Base-by-base conservation (phyloP, 768 basidiomycete species). In the Xerocomus spinulosus region DNA sequence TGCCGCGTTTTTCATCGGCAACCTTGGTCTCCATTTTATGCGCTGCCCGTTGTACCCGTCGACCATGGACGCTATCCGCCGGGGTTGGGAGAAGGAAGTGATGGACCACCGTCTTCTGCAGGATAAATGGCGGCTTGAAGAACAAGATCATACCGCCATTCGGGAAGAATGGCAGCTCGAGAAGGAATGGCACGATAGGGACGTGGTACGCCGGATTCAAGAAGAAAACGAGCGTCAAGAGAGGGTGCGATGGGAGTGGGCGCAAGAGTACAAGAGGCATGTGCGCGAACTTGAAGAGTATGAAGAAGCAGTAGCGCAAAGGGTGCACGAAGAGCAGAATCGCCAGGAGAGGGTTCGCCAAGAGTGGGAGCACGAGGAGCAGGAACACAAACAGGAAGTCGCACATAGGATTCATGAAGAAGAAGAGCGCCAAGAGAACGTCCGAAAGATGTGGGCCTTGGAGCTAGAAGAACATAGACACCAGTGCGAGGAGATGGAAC, bases 401-500 rank as follows among this genome's bases (percentile, higher is more conserved):
- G 28, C 43, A 3, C 40, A 34, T 7, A 42, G 44, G 46, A 12
- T 25, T 7, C 46, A 4, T 3, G 43, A 50, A 32, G 55, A 54
- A 24, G 20, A 39, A 20, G 26, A 45, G 5, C 49, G 52, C 5
- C 52, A 53, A 18, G 30, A 41, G 12, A 17, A 13, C 4, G 38
- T 49, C 26, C 35, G 41, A 10, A 9, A 13, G 32, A 30, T 37
- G 24, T 58, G 56, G 57, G 45, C 3, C 4, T 24, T 18, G 9
- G 50, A 55, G 18, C 34, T n/a, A 3, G 30, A 47, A 29, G 32
- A 35, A 2, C 48, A 60, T n/a, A 24, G 0, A 18, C 38, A 18
- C n/a, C 35, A 53, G n/a, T 45, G 26, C 18, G 49, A 56, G 8
- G 54, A 56, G 14, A 47, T 44, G 34, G 39, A 50, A n/a, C 48